Evolutionary conservation across 1,284 basidiomycete species (phyloP).

Genomic region (Boletus mariae): DNA sequence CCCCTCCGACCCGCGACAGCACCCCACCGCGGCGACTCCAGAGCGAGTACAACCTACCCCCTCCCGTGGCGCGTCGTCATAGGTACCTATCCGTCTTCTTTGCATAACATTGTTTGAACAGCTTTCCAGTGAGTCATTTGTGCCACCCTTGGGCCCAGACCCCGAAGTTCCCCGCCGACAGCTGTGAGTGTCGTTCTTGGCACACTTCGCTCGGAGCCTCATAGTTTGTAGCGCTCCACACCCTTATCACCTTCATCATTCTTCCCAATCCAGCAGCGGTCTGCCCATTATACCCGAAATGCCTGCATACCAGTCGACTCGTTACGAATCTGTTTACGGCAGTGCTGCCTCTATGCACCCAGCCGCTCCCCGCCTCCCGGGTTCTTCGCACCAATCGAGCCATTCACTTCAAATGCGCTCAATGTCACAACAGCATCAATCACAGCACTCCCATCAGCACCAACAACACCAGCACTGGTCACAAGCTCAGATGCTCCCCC

Average conservation of each 20-base stretch:
- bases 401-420: slow-evolving; percentile 42
- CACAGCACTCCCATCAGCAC: slow-evolving; percentile 27
- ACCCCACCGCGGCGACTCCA: slow-evolving; percentile 52
- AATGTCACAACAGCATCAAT: slow-evolving; percentile 34
- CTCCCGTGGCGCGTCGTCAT: slow-evolving; percentile 50
- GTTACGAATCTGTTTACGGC: slow-evolving; percentile 47
- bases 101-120: background rate
- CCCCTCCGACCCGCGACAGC: slow-evolving; percentile 60
- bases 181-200: slow-evolving; percentile 37
- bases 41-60: slow-evolving; percentile 49
- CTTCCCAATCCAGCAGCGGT: slow-evolving; percentile 35
- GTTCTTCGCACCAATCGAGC: slow-evolving; percentile 39
- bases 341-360: slow-evolving; percentile 23
- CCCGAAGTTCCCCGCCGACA: slow-evolving; percentile 45
- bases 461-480: slow-evolving; percentile 47
- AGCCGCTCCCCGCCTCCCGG: slow-evolving; percentile 27
- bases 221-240: slow-evolving; percentile 29
- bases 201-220: slow-evolving; percentile 8
- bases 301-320: slow-evolving; percentile 45
- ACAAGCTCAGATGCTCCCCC: slow-evolving; percentile 33
- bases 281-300: slow-evolving; percentile 60
- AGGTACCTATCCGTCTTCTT: slow-evolving; percentile 39
- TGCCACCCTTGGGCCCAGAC: slow-evolving; percentile 42
- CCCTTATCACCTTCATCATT: slow-evolving; percentile 35
- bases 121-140: slow-evolving; percentile 23